These are phyloP conservation scores for Spizellomyces punctatus DNA, from an alignment of 192 early-diverging fungal genomes.

Conservation along the genomic window DNA sequence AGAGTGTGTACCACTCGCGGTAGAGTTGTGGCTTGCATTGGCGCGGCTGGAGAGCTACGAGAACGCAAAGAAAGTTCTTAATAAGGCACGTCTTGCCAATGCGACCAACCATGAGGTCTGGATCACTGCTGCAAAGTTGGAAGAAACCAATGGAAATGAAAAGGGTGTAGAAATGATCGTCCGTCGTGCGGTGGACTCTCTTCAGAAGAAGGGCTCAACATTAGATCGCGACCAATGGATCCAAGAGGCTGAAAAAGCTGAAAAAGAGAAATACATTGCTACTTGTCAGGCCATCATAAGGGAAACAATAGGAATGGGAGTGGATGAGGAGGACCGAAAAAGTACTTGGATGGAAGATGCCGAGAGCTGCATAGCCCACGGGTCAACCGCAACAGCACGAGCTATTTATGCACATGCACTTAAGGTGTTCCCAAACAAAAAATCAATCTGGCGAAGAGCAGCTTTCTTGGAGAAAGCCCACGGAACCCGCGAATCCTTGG, in stretches of 20 bases:
- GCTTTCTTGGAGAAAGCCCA: constrained; percentile 86
- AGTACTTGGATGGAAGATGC: constrained; percentile 90
- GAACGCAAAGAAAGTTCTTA: constrained; percentile 87
- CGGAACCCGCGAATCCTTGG: constrained; percentile 73
- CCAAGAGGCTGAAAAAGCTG: constrained; percentile 80
- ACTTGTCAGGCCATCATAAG: constrained; percentile 86
- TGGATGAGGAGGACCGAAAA: constrained; percentile 79
- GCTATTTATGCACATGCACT: constrained; percentile 86
- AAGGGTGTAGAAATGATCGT: constrained; percentile 73
- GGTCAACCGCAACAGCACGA: constrained; percentile 76
- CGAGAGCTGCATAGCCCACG: constrained; percentile 65
- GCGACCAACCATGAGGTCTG: constrained; percentile 94
- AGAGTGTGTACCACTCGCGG: constrained; percentile 85
- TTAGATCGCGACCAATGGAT: constrained; percentile 89
- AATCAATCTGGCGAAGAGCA: constrained; percentile 82
- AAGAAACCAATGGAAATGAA: constrained; percentile 77
- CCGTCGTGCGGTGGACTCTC: constrained; percentile 64
- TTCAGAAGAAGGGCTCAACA: constrained; percentile 66
- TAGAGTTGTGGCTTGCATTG: constrained; percentile 95
- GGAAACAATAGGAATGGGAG: constrained; percentile 75
- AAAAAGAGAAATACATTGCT: constrained; percentile 72
- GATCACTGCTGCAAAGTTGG: constrained; percentile 90
- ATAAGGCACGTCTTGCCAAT: constrained; percentile 80
- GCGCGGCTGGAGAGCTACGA: constrained; percentile 88
- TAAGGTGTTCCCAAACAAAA: constrained; percentile 72